Percentiles rank a stretch among this genome's conserved stretches.
Evolutionary conservation across 2,329 filamentous ascomycete genomes (phyloP).

Genomic region (Talaromyces sp.): DNA sequence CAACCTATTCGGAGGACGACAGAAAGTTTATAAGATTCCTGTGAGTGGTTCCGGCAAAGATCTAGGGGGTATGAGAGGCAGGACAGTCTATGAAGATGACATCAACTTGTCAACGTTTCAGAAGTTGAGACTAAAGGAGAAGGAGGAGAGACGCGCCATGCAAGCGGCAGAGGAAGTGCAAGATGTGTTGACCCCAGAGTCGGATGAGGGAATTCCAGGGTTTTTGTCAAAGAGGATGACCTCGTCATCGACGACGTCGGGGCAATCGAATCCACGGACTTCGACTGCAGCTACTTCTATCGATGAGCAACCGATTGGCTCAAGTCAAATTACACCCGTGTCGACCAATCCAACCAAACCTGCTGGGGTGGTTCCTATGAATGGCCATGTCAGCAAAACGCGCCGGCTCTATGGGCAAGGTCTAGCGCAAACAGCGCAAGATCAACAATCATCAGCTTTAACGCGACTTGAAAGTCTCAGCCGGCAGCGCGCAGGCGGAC

Average conservation of each 20-base stretch:
- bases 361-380: constrained; percentile 41
- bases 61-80: constrained; percentile 54
- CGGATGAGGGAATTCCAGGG: constrained; percentile 50
- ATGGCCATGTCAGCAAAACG: constrained; percentile 66
- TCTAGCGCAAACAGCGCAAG: constrained; percentile 72
- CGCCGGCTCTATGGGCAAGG: constrained; percentile 80
- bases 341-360: constrained; percentile 24
- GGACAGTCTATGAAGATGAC: constrained; percentile 81
- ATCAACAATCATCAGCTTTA: constrained; percentile 72
- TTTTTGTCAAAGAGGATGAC: constrained; percentile 78
- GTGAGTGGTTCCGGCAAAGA: constrained; percentile 41
- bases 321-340: constrained; percentile 22
- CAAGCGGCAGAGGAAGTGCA: constrained; percentile 38
- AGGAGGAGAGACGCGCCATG: constrained; percentile 43
- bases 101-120: constrained; percentile 80
- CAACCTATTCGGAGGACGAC: constrained; percentile 86
- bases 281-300: constrained; percentile 89
- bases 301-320: constrained; percentile 62
- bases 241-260: constrained; percentile 76
- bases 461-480: constrained; percentile 77
- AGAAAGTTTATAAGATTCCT: constrained; percentile 90
- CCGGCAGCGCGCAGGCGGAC: constrained; percentile 60
- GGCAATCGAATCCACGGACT: constrained; percentile 64
- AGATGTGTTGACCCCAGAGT: constrained; percentile 40
- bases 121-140: constrained; percentile 59